Evolutionary conservation across 1,284 basidiomycete species (phyloP), one percentile per base, ranked within the genome.

Genomic region (Filobasidium uniguttulatum): DNA sequence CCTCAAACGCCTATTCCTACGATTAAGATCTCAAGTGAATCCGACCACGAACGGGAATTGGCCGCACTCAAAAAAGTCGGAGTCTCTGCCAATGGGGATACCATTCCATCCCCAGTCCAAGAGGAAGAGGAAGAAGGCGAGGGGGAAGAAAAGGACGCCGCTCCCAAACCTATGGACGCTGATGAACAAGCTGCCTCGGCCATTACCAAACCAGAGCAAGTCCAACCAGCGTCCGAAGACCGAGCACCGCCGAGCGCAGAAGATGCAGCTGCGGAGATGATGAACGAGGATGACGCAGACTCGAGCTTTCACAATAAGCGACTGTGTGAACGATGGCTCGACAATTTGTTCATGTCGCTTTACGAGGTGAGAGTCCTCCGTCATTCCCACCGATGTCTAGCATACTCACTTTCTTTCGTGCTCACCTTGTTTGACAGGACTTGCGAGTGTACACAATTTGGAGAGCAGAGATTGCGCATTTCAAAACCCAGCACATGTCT

Each of bases 381-480:
- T n/a, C n/a, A n/a, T n/a, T n/a, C n/a, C n/a, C n/a, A n/a, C n/a
- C n/a, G n/a, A n/a, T n/a, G n/a, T n/a, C 28, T 38, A 3, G 15
- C 41, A 8, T 3, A 14, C 38, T 23, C 4, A 12, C 37, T 44
- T 34, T 44, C 15, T 38, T 10, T 41, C 20, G 17, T 46, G 31
- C 12, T 19, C 45, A 37, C 3, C 29, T 2, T 36, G 7, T 8
- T 29, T 34, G 4, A n/a, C 54, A 91, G 83, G 93, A 98, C 65
- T 73, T 98, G 44, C 81, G 94, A n/a, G 86, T 98, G 10, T 98
- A 93, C 82, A 98, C 94, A 0, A 98, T 98, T 63, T 99, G 94
- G 81, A 80, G 93, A 19, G 93, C 94, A 3, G 94, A 98, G 65
- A 84, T 97, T n/a, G 88, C 89, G 0, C 93, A 99, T 64, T 98